These are phyloP conservation scores for Astrephomene gubernaculifera DNA, from an alignment of 139 green algal species.

Conservation along the genomic window DNA sequence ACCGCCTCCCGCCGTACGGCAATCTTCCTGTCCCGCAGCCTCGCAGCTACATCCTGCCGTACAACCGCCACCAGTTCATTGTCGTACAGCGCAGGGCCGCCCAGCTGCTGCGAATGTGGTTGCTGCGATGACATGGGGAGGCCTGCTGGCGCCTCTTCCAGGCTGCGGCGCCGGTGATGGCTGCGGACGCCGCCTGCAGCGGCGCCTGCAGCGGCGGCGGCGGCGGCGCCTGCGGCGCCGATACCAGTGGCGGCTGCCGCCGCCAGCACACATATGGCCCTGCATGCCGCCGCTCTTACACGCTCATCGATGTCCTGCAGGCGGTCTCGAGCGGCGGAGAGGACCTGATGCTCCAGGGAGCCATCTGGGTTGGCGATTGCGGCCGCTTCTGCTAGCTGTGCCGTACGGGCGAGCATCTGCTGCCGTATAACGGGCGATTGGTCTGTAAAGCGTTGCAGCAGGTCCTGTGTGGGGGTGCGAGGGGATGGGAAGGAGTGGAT, in stretches of 20 bases:
- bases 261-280: constrained; percentile 18
- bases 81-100: constrained; percentile 20
- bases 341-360: constrained; percentile 36
- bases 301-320: constrained; percentile 80
- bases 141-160: too few relatives aligned
- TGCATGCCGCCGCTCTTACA: constrained; percentile 69
- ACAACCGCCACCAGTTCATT: not conserved
- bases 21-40: constrained; percentile 81
- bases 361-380: not conserved
- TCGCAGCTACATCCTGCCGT: constrained; percentile 32
- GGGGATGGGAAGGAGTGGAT: not conserved
- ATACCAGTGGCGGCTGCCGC: not conserved
- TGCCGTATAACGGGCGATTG: constrained; percentile 34
- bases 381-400: constrained; percentile 33
- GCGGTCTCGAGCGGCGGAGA: constrained; percentile 51
- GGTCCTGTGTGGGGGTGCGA: constrained; percentile 31
- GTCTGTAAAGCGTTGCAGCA: constrained; percentile 46
- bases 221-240: not conserved
- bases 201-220: constrained; percentile 23
- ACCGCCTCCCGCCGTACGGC: constrained; percentile 70
- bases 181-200: not conserved
- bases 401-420: constrained; percentile 54
- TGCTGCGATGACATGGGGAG: too few relatives aligned
- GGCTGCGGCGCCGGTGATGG: not conserved
- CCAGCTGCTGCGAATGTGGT: too few relatives aligned